These are phyloP conservation scores for Calonectria ilicicola DNA, from an alignment of 2,329 filamentous ascomycete species.

Conservation along the genomic window DNA sequence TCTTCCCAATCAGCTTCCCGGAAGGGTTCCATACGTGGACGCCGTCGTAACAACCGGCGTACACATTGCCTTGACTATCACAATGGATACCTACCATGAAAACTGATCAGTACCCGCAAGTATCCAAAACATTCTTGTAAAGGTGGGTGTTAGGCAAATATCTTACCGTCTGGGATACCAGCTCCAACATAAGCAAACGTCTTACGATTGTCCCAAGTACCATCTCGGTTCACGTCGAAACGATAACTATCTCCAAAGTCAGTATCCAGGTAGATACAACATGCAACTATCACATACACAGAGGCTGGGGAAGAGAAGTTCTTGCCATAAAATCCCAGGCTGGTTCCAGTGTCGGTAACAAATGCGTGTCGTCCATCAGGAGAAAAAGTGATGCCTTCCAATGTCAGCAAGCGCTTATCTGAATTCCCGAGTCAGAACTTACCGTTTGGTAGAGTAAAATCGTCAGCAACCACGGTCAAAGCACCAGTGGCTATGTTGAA, in stretches of 20 bases:
- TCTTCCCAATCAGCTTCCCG: slow-evolving; percentile 66
- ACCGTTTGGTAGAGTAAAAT: slow-evolving; percentile 67
- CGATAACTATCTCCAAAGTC: not conserved
- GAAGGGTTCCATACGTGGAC: slow-evolving; percentile 61
- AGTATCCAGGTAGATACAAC: not conserved
- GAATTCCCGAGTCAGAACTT: not conserved
- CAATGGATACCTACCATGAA: slow-evolving; percentile 61
- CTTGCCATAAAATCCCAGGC: slow-evolving; percentile 53
- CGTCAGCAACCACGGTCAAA: slow-evolving; percentile 68
- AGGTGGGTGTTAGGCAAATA: slow-evolving; percentile 22
- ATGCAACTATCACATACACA: slow-evolving; percentile 42
- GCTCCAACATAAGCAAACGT: slow-evolving; percentile 67
- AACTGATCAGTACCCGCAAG: not conserved
- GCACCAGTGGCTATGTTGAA: slow-evolving; percentile 62
- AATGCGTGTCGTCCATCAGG: slow-evolving; percentile 65
- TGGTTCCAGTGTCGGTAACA: slow-evolving; percentile 66
- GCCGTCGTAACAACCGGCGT: slow-evolving; percentile 61
- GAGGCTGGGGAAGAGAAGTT: slow-evolving; percentile 57
- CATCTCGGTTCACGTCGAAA: slow-evolving; percentile 58
- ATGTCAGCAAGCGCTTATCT: not conserved
- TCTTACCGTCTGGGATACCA: slow-evolving; percentile 68
- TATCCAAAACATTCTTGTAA: too few relatives aligned
- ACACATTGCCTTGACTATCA: slow-evolving; percentile 68
- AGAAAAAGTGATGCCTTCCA: slow-evolving; percentile 65
- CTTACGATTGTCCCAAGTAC: slow-evolving; percentile 60